phyloP scores from a whole-genome alignment of 176 grass and related monocot genomes.

The Musa beccarii region DNA sequence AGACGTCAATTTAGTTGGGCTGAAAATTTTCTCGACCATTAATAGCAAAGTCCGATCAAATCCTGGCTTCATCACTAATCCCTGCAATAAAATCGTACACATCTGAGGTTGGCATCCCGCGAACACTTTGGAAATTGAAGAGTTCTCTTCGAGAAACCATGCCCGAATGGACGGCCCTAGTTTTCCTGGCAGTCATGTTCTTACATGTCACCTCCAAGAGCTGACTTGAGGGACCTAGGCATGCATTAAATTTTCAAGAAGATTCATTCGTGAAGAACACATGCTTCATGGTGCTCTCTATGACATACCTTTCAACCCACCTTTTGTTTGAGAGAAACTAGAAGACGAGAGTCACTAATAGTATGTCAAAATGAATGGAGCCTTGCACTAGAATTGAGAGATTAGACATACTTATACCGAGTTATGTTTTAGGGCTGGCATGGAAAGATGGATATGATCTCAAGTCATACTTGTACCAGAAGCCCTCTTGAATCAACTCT shows the following conservation, averaged over 20 bases:
- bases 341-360: not conserved
- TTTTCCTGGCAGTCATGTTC: constrained; percentile 29
- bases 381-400: not conserved
- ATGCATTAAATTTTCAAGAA: constrained; percentile 15
- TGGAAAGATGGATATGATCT: no score
- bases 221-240: constrained; percentile 15
- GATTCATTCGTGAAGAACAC: constrained; percentile 18
- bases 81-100: no score
- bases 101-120: no score
- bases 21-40: no score
- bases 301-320: constrained; percentile 14
- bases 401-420: no score
- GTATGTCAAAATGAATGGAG: not conserved
- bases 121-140: no score
- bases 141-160: no score
- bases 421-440: no score
- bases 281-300: not conserved
- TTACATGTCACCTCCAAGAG: constrained; percentile 17
- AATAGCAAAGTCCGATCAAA: no score
- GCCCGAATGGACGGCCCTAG: constrained; percentile 20
- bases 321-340: not conserved
- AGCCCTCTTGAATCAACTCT: not conserved
- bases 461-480: not conserved
- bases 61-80: no score
- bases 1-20: no score